Percentiles rank a stretch among this genome's conserved stretches.
Evolutionary conservation across 202 grass and related monocot species (phyloP).

Genomic region (Setaria viridis): DNA sequence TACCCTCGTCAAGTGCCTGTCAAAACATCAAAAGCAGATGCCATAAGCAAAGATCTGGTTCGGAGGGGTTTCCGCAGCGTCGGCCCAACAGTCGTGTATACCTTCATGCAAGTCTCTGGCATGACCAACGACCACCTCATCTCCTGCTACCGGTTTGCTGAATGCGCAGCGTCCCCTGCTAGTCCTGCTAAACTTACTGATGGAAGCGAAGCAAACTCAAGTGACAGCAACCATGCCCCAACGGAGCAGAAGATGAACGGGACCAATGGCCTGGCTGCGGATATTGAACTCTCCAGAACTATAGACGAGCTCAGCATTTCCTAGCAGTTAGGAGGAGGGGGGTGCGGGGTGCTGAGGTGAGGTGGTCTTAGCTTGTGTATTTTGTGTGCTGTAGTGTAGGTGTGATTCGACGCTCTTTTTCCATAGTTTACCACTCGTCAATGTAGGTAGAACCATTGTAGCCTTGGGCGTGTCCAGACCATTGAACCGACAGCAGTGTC

Average conservation of each 20-base stretch:
- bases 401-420: conserved; percentile 35
- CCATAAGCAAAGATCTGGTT: conserved; percentile 95
- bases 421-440: conserved; percentile 35
- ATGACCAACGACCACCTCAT: conserved; percentile 92
- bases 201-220: conserved; percentile 40
- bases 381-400: conserved; percentile 57
- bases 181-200: conserved; percentile 41
- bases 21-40: conserved; percentile 84
- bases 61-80: conserved; percentile 84
- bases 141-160: conserved; percentile 76
- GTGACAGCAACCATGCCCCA: conserved; percentile 14
- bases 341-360: background rate
- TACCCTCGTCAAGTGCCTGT: conserved; percentile 86
- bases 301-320: conserved; percentile 79
- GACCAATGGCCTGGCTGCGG: conserved; percentile 44
- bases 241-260: conserved; percentile 53
- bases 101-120: conserved; percentile 92
- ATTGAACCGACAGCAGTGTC: conserved; percentile 53
- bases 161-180: conserved; percentile 46
- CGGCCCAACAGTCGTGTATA: conserved; percentile 83
- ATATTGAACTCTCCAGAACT: conserved; percentile 49
- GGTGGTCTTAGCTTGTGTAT: conserved; percentile 52
- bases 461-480: conserved; percentile 33
- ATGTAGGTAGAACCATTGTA: conserved; percentile 43
- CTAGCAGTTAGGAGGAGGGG: conserved; percentile 44